Conservation (phyloP, 768 basidiomycete genomes). For the Boletus vermiculosoides region DNA sequence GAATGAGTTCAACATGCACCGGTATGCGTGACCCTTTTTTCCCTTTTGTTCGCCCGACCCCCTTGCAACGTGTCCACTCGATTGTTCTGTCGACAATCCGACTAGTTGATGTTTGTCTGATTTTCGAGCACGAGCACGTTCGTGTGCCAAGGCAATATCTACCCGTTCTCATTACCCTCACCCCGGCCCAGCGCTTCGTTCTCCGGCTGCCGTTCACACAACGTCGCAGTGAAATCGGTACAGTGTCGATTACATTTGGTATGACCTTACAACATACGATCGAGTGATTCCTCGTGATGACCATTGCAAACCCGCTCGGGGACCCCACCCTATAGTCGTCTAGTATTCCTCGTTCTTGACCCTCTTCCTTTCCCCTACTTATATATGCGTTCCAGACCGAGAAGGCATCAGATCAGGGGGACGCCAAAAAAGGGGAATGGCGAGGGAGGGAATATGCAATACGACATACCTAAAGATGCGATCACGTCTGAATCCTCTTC, state of each 20-base stretch:
- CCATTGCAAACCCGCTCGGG: neutral
- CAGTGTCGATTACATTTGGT: neutral
- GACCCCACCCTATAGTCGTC: neutral
- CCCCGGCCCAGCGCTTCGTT: no score
- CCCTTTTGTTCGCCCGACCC: no score
- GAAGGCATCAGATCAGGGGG: neutral
- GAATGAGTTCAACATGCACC: no score
- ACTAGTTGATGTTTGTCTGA: no score
- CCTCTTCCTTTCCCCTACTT: constrained; percentile 13
- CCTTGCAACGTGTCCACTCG: no score
- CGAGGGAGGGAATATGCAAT: neutral
- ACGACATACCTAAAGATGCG: constrained; percentile 2
- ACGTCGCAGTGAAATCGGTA: neutral
- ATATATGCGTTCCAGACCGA: neutral
- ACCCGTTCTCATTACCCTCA: no score
- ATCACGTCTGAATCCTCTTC: constrained; percentile 8
- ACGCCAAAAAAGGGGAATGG: no score
- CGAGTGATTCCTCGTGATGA: neutral
- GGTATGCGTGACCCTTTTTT: no score
- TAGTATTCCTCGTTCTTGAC: constrained; percentile 20
- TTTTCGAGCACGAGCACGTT: no score
- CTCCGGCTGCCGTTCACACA: neutral
- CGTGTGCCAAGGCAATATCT: no score
- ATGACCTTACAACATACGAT: neutral
- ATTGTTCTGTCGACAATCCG: no score